Evolutionary conservation across 441 rosid species (phyloP).

Genomic region (Populus hybrid): DNA sequence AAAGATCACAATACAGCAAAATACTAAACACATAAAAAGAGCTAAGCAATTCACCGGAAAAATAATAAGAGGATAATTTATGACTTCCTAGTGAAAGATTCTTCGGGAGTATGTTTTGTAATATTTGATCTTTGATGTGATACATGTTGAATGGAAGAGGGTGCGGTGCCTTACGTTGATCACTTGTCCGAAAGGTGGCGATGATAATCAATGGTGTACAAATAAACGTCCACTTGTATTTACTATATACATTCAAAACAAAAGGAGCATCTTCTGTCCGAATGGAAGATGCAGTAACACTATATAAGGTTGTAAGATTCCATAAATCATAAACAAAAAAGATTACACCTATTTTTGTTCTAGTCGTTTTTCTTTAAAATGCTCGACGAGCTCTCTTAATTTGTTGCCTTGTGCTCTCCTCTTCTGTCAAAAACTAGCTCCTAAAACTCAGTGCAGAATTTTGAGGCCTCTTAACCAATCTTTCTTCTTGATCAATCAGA

Average conservation of each 20-base stretch:
- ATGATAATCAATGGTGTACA: too few species aligned
- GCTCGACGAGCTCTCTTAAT: conserved; percentile 10
- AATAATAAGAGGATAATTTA: background rate
- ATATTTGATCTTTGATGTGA: background rate
- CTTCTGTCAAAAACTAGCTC: background rate
- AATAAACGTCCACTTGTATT: background rate
- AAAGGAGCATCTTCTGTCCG: background rate
- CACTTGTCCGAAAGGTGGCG: background rate
- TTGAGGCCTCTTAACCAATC: too few species aligned
- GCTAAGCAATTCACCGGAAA: background rate
- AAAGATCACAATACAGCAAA: too few species aligned
- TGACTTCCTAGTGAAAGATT: background rate
- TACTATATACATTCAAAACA: too few species aligned
- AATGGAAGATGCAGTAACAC: background rate
- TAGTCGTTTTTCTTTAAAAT: conserved; percentile 1
- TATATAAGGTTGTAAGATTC: background rate
- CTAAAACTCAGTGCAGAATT: background rate
- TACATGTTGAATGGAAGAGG: background rate
- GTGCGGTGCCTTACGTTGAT: too few species aligned
- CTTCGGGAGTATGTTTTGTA: background rate
- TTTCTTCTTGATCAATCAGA: background rate
- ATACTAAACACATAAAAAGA: too few species aligned
- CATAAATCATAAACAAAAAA: background rate
- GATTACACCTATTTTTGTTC: too few species aligned
- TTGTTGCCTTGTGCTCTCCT: background rate